Percentiles rank a stretch among this genome's conserved stretches.
Conservation (phyloP, 2,329 filamentous ascomycete species). For the Alternaria triticina region DNA sequence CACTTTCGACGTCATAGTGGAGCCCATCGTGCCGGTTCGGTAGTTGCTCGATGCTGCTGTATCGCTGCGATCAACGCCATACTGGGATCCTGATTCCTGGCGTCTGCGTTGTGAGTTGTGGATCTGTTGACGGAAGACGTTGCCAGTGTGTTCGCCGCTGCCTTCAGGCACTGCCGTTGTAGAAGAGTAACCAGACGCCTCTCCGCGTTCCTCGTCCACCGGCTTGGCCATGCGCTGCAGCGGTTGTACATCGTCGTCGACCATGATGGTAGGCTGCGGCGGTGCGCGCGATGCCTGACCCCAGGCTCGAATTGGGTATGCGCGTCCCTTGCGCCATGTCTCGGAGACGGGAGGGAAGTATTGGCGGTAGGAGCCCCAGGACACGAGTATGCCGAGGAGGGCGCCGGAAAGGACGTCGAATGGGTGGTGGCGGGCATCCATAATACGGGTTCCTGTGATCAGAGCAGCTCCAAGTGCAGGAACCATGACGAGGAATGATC, state of each 20-base stretch:
- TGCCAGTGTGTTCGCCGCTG: slow-evolving; percentile 29
- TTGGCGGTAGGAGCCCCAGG: slow-evolving; percentile 62
- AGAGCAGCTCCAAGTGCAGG: slow-evolving; percentile 62
- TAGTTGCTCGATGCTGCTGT: slow-evolving; percentile 39
- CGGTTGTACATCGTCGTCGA: slow-evolving; percentile 42
- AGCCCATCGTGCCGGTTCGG: slow-evolving; percentile 29
- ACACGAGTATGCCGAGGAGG: slow-evolving; percentile 59
- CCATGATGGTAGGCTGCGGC: slow-evolving; percentile 30
- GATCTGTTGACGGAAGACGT: slow-evolving; percentile 50
- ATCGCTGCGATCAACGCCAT: slow-evolving; percentile 41
- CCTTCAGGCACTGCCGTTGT: slow-evolving; percentile 23
- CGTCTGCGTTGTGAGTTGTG: slow-evolving; percentile 45
- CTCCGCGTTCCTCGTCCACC: slow-evolving; percentile 42
- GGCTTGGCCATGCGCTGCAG: slow-evolving; percentile 35
- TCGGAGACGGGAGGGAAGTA: slow-evolving; percentile 65
- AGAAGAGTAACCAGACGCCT: slow-evolving; percentile 39
- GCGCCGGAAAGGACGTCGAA: slow-evolving; percentile 66
- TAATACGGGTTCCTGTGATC: slow-evolving; percentile 64
- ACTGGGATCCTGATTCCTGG: slow-evolving; percentile 30
- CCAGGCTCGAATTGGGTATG: slow-evolving; percentile 65
- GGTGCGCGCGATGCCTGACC: slow-evolving; percentile 50
- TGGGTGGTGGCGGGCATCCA: slow-evolving; percentile 67
- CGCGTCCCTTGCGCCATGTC: slow-evolving; percentile 64
- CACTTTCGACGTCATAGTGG: slow-evolving; percentile 39
- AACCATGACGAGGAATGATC: slow-evolving; percentile 60